phyloP scores from a whole-genome alignment of 345 rosid genomes.

The Bruguiera sexangula region DNA sequence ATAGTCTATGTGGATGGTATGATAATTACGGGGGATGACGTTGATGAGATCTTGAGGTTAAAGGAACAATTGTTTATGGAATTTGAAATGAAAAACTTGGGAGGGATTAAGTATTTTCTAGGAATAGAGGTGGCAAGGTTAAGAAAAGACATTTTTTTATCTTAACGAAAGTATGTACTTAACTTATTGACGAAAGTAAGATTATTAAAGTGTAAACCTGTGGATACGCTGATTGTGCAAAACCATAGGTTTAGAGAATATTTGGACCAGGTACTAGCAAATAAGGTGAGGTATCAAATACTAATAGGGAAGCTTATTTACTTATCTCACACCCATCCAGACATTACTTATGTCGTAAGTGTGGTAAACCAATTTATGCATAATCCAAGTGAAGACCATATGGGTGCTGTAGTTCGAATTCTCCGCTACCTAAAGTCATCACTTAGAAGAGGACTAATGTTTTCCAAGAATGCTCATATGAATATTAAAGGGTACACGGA shows the following conservation, averaged over 20 bases:
- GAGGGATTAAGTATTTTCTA: neutral
- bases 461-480: neutral
- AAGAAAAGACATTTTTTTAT: neutral
- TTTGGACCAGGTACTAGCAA: neutral
- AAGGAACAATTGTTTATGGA: neutral
- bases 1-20: too few species aligned
- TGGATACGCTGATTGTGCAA: neutral
- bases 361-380: neutral
- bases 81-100: neutral
- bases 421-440: neutral
- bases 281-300: neutral
- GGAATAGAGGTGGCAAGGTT: too few species aligned
- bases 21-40: neutral
- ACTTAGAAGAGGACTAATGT: neutral
- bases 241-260: neutral
- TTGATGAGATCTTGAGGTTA: neutral
- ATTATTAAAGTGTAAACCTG: neutral
- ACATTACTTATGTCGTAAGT: neutral
- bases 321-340: neutral
- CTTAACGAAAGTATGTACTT: neutral
- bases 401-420: neutral
- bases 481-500: neutral
- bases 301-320: neutral
- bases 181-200: neutral
- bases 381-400: neutral